A percentile compares a stretch with the other conserved stretches of the same genome.
Conservation (phyloP, 139 green algal species). For the Chlorella sp. region DNA sequence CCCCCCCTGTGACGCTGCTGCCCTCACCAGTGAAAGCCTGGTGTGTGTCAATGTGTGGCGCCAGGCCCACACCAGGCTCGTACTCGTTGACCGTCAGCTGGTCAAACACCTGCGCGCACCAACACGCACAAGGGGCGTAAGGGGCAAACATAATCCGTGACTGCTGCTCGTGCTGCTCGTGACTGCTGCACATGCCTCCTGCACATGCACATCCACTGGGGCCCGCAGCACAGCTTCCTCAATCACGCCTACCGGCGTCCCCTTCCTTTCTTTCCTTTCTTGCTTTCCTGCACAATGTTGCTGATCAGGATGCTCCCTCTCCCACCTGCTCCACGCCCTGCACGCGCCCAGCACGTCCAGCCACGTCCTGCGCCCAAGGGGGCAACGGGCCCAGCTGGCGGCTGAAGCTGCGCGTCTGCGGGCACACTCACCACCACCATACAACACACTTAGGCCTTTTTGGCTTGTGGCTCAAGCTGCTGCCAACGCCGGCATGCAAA, state of each 20-base stretch:
- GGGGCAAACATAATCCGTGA: too few species aligned
- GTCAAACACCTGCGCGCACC: slow-evolving; percentile 17
- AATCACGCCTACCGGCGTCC: too few species aligned
- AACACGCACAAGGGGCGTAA: too few species aligned
- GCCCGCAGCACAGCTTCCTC: too few species aligned
- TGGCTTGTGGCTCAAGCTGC: background rate
- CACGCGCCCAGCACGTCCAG: background rate
- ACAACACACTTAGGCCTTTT: background rate
- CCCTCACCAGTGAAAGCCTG: slow-evolving; percentile 78
- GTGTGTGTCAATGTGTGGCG: slow-evolving; percentile 94
- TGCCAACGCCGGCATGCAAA: background rate
- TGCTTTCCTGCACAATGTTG: too few species aligned
- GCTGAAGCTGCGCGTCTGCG: slow-evolving; percentile 25
- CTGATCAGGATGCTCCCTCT: too few species aligned
- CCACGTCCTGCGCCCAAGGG: slow-evolving; percentile 9
- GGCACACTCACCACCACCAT: background rate
- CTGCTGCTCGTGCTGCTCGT: too few species aligned
- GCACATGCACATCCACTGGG: too few species aligned
- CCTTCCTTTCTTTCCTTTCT: too few species aligned
- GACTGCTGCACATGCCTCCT: too few species aligned
- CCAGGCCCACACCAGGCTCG: slow-evolving; percentile 76
- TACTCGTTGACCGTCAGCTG: slow-evolving; percentile 95
- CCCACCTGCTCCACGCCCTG: too few species aligned
- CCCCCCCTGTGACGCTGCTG: too few species aligned
- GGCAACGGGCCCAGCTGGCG: slow-evolving; percentile 18